These are phyloP conservation scores for Macrolepiota dolichaula DNA, from an alignment of 768 basidiomycete genomes.

Conservation along the genomic window DNA sequence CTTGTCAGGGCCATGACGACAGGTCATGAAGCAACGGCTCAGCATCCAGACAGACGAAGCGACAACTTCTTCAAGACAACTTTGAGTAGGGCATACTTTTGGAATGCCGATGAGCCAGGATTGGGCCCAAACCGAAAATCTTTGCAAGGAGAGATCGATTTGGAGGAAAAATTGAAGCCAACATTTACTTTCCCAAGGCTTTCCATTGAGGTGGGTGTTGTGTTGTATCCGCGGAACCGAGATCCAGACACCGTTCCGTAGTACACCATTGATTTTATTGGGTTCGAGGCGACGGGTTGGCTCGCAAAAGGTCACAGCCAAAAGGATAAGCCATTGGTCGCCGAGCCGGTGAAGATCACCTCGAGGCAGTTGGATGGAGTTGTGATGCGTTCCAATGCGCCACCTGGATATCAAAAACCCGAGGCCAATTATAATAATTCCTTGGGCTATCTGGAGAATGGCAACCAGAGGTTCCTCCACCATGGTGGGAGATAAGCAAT, in stretches of 20 bases:
- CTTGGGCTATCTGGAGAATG: slow-evolving; percentile 8
- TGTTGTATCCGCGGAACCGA: neutral
- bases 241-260: neutral
- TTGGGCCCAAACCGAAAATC: neutral
- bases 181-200: slow-evolving; percentile 8
- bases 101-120: slow-evolving; percentile 23
- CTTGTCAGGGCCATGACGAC: slow-evolving; percentile 46
- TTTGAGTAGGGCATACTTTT: slow-evolving; percentile 46
- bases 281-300: slow-evolving; percentile 7
- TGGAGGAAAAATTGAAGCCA: slow-evolving; percentile 6
- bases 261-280: slow-evolving; percentile 1
- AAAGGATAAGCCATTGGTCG: neutral
- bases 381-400: slow-evolving; percentile 6
- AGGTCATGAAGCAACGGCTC: slow-evolving; percentile 44
- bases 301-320: neutral
- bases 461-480: slow-evolving; percentile 10
- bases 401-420: slow-evolving; percentile 9
- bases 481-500: neutral
- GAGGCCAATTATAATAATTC: slow-evolving; percentile 7
- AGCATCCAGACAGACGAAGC: slow-evolving; percentile 32
- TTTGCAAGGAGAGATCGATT: slow-evolving; percentile 6
- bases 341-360: neutral
- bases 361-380: slow-evolving; percentile 9
- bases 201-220: slow-evolving; percentile 3
- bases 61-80: slow-evolving; percentile 43